phyloP scores from a whole-genome alignment of 2,329 filamentous ascomycete genomes.

The Xylariaceae sp. region DNA sequence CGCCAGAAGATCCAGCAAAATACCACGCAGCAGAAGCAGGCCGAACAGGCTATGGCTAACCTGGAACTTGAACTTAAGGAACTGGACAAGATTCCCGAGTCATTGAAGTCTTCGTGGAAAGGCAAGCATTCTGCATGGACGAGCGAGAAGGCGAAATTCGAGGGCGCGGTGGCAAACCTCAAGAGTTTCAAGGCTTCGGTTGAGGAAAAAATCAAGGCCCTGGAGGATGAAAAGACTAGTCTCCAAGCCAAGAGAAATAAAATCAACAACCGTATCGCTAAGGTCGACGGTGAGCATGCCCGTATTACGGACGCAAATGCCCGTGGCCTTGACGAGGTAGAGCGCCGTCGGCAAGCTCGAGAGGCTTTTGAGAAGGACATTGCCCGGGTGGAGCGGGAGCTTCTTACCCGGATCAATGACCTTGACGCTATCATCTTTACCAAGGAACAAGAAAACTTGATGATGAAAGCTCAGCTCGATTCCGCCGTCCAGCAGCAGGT shows the following conservation, averaged over 20 bases:
- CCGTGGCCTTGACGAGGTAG: slow-evolving; percentile 59
- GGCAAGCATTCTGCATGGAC: slow-evolving; percentile 49
- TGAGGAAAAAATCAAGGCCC: slow-evolving; percentile 57
- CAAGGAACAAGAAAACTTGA: slow-evolving; percentile 38
- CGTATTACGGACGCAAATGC: slow-evolving; percentile 65
- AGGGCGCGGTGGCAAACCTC: slow-evolving; percentile 50
- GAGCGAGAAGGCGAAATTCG: slow-evolving; percentile 54
- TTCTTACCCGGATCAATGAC: slow-evolving; percentile 37
- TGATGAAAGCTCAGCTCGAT: slow-evolving; percentile 37
- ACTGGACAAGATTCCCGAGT: slow-evolving; percentile 58
- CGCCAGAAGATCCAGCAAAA: slow-evolving; percentile 71
- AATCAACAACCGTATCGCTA: slow-evolving; percentile 63
- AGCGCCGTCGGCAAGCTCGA: slow-evolving; percentile 50
- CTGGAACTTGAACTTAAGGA: slow-evolving; percentile 57
- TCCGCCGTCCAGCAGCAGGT: slow-evolving; percentile 36
- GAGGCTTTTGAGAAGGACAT: slow-evolving; percentile 44
- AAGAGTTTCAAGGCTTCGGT: slow-evolving; percentile 55
- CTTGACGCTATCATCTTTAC: slow-evolving; percentile 34
- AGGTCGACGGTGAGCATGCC: slow-evolving; percentile 67
- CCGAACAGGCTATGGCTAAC: slow-evolving; percentile 50
- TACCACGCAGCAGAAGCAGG: slow-evolving; percentile 65
- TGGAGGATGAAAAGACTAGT: slow-evolving; percentile 59
- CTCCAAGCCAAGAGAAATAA: slow-evolving; percentile 67
- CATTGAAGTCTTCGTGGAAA: slow-evolving; percentile 54
- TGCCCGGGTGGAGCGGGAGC: slow-evolving; percentile 41